A percentile compares a stretch with the other conserved stretches of the same genome.
Conservation (phyloP, 192 early-diverging fungal species). For the Coemansia guatemalensis region DNA sequence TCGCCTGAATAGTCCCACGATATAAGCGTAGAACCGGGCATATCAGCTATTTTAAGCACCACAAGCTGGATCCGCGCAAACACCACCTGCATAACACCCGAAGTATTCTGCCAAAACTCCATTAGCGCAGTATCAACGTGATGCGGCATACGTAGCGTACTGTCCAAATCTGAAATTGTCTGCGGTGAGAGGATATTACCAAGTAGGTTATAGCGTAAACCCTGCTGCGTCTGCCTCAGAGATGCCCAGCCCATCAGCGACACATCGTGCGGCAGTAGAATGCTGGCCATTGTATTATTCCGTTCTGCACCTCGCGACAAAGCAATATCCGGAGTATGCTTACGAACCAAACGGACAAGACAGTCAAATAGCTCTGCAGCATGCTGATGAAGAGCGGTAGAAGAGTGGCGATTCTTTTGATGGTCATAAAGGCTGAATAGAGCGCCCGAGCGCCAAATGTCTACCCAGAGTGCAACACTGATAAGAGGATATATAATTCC, state of each 20-base stretch:
- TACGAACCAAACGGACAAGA: slow-evolving; percentile 11
- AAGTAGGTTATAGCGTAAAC: slow-evolving; percentile 20
- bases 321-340: not conserved
- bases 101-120: slow-evolving; percentile 9
- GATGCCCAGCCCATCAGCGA: slow-evolving; percentile 42
- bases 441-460: slow-evolving; percentile 39
- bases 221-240: slow-evolving; percentile 19
- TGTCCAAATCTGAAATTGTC: not conserved
- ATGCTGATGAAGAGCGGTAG: not conserved
- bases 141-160: not conserved
- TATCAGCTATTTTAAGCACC: slow-evolving; percentile 1
- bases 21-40: slow-evolving; percentile 1
- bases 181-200: not conserved
- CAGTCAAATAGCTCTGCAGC: slow-evolving; percentile 13
- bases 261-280: slow-evolving; percentile 38
- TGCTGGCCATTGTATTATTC: slow-evolving; percentile 3
- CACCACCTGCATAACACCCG: slow-evolving; percentile 6
- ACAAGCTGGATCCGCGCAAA: slow-evolving; percentile 18
- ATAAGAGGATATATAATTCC: slow-evolving; percentile 21
- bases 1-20: slow-evolving; percentile 11
- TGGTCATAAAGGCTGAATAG: not conserved
- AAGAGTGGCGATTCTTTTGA: not conserved
- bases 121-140: not conserved
- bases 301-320: not conserved
- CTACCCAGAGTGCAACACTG: slow-evolving; percentile 39